These are phyloP conservation scores for Saccharomycopsis fibuligera DNA, from an alignment of 805 yeast genomes.

Conservation along the genomic window DNA sequence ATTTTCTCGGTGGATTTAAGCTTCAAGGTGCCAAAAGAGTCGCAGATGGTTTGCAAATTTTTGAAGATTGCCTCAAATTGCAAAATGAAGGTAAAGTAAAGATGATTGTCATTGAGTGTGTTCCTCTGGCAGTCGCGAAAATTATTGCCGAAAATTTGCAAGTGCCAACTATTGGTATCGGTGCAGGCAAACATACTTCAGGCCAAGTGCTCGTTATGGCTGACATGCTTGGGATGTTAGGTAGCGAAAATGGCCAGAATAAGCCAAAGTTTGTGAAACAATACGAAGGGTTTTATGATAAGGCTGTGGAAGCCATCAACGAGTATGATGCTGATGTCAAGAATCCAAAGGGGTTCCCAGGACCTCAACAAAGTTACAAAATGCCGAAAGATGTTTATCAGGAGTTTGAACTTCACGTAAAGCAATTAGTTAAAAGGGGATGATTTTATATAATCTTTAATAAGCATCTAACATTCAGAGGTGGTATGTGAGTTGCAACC, in stretches of 20 bases:
- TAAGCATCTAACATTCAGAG: too few species aligned
- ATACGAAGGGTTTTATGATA: slow-evolving; percentile 47
- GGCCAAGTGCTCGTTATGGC: slow-evolving; percentile 90
- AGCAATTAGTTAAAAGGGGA: not conserved
- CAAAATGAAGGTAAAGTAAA: slow-evolving; percentile 69
- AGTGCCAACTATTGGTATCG: slow-evolving; percentile 91
- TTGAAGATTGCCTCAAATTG: slow-evolving; percentile 60
- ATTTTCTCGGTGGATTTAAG: slow-evolving; percentile 78
- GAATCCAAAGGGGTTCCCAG: slow-evolving; percentile 51
- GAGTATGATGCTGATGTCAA: slow-evolving; percentile 58
- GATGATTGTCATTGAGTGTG: slow-evolving; percentile 72
- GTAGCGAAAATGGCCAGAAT: slow-evolving; percentile 39
- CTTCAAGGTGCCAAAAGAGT: slow-evolving; percentile 66
- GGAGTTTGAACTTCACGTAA: slow-evolving; percentile 3
- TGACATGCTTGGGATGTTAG: slow-evolving; percentile 74
- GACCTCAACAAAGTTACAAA: slow-evolving; percentile 11
- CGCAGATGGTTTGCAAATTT: slow-evolving; percentile 47
- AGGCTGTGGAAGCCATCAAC: slow-evolving; percentile 45
- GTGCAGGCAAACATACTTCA: slow-evolving; percentile 78
- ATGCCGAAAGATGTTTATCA: slow-evolving; percentile 3
- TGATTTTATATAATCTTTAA: too few species aligned
- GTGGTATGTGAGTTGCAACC: too few species aligned
- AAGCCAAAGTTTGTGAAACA: slow-evolving; percentile 71
- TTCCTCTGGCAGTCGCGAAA: slow-evolving; percentile 68
- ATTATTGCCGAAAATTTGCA: slow-evolving; percentile 51